Evolutionary conservation across 495 filamentous ascomycete species (phyloP).

Genomic region (Tuber calosporum): DNA sequence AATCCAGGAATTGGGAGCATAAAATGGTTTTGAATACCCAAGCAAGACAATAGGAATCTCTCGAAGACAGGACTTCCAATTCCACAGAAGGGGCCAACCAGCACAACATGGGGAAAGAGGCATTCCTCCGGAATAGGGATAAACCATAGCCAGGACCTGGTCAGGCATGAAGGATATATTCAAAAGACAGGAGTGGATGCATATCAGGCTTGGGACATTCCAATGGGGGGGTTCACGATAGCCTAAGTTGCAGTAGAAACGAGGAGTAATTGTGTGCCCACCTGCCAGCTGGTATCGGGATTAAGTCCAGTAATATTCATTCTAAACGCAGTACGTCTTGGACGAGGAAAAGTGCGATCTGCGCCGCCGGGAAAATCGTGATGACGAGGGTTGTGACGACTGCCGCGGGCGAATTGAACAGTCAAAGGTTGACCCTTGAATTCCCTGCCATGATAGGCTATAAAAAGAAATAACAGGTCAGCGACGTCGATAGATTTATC

Average conservation of each 20-base stretch:
- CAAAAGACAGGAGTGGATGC: conserved; percentile 40
- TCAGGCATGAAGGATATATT: conserved; percentile 25
- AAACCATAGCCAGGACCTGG: conserved; percentile 36
- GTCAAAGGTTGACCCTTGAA: conserved; percentile 96
- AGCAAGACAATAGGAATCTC: conserved; percentile 35
- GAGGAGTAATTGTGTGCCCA: conserved; percentile 58
- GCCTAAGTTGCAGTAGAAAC: conserved; percentile 41
- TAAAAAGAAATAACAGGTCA: conserved; percentile 24
- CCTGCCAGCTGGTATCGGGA: conserved; percentile 99
- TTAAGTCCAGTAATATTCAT: conserved; percentile 98
- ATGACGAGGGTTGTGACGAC: conserved; percentile 75
- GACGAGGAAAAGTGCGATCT: conserved; percentile 78
- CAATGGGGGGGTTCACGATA: conserved; percentile 37
- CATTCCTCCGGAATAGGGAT: conserved; percentile 35
- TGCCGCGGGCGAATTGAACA: conserved; percentile 93
- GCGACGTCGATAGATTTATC: conserved; percentile 44
- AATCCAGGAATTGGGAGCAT: conserved; percentile 36
- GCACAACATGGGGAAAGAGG: conserved; percentile 34
- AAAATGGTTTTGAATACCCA: conserved; percentile 36
- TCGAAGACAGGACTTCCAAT: conserved; percentile 12
- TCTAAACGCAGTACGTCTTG: conserved; percentile 85
- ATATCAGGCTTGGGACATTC: conserved; percentile 39
- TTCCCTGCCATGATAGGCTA: conserved; percentile 76
- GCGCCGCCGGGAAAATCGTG: conserved; percentile 50
- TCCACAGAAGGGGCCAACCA: conserved; percentile 31